Evolutionary conservation across 352 stramenopile species (phyloP).

Genomic region (Phytophthora kernoviae): DNA sequence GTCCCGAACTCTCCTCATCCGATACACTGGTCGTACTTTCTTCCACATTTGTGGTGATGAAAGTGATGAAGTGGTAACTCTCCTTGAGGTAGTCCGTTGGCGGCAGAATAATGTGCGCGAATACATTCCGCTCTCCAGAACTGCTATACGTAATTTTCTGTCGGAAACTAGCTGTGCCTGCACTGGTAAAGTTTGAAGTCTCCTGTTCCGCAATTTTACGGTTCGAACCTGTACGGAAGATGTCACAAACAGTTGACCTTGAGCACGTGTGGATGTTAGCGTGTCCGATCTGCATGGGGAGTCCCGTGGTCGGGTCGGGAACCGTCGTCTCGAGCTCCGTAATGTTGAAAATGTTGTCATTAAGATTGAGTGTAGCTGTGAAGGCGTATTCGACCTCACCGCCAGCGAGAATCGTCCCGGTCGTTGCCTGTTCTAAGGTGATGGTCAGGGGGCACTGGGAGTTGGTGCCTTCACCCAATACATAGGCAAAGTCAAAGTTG

Average conservation of each 20-base stretch:
- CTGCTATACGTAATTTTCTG: conserved; percentile 60
- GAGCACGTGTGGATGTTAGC: conserved; percentile 80
- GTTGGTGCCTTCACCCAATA: conserved; percentile 47
- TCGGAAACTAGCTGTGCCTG: conserved; percentile 56
- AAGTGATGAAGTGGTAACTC: conserved; percentile 84
- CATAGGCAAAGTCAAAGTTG: conserved; percentile 75
- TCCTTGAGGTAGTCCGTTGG: conserved; percentile 52
- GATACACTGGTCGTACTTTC: conserved; percentile 19
- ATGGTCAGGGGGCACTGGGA: conserved; percentile 67
- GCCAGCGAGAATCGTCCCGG: conserved; percentile 31
- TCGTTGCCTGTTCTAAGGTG: conserved; percentile 53
- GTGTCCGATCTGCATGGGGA: conserved; percentile 73
- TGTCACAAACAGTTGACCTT: conserved; percentile 69
- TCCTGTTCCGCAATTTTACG: conserved; percentile 75
- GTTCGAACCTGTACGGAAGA: conserved; percentile 68
- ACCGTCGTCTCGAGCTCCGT: conserved; percentile 62
- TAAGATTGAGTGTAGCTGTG: conserved; percentile 75
- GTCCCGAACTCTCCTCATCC: conserved; percentile 20
- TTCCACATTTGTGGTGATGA: conserved; percentile 57
- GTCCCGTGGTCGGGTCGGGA: conserved; percentile 52
- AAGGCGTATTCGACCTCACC: conserved; percentile 69
- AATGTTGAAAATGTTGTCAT: conserved; percentile 68
- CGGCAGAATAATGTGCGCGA: conserved; percentile 76
- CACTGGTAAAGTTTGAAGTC: conserved; percentile 77
- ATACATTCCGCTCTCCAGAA: conserved; percentile 70